Evolutionary conservation across 805 yeast genomes (phyloP).

Genomic region (Ogataea nakhonphanomensis): DNA sequence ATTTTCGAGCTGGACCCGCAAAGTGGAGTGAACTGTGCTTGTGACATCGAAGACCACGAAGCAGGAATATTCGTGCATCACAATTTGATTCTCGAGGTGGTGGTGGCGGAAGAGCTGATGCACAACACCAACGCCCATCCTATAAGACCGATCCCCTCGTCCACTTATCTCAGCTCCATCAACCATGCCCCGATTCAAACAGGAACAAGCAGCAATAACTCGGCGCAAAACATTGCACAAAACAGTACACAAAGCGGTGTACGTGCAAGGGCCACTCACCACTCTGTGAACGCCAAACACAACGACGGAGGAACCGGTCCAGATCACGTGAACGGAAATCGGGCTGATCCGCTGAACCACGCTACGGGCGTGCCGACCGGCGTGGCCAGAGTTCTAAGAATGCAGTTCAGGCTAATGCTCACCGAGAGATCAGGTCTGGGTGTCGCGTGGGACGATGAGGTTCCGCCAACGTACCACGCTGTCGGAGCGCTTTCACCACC

Average conservation of each 20-base stretch:
- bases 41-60: slow-evolving; percentile 80
- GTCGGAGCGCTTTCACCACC: slow-evolving; percentile 87
- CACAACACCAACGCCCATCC: slow-evolving; percentile 32
- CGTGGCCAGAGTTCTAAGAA: slow-evolving; percentile 87
- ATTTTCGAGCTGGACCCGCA: slow-evolving; percentile 27
- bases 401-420: slow-evolving; percentile 83
- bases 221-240: slow-evolving; percentile 1
- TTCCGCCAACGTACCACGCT: slow-evolving; percentile 92
- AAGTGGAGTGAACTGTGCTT: slow-evolving; percentile 52
- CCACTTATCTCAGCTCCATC: slow-evolving; percentile 14
- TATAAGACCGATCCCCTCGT: slow-evolving; percentile 14
- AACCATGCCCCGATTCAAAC: slow-evolving; percentile 6
- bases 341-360: slow-evolving; percentile 27
- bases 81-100: slow-evolving; percentile 75
- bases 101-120: slow-evolving; percentile 87
- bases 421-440: slow-evolving; percentile 95
- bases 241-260: background rate
- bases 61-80: slow-evolving; percentile 77
- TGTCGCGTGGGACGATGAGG: slow-evolving; percentile 98
- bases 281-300: slow-evolving; percentile 12
- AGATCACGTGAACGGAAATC: slow-evolving; percentile 27
- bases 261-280: slow-evolving; percentile 1
- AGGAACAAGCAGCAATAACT: background rate
- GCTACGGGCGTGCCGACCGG: slow-evolving; percentile 80
- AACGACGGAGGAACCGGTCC: slow-evolving; percentile 32